These are phyloP conservation scores for Microcyclosporella mali DNA, from an alignment of 2,329 filamentous ascomycete species.

Conservation along the genomic window DNA sequence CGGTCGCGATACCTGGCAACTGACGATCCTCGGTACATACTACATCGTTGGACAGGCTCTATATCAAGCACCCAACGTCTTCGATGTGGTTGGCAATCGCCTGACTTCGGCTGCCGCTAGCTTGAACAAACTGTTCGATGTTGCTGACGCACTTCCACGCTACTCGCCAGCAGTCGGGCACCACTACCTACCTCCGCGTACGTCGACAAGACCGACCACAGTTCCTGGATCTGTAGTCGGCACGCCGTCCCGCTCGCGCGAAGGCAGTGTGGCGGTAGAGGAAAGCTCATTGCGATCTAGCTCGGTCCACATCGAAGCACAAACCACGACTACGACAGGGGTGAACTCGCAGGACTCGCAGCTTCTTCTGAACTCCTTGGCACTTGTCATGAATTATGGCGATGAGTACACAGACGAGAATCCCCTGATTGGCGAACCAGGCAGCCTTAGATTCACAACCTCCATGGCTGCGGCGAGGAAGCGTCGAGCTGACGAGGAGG, in stretches of 20 bases:
- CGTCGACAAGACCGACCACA: conserved; percentile 29
- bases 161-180: conserved; percentile 56
- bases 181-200: conserved; percentile 46
- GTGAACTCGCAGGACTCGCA: conserved; percentile 17
- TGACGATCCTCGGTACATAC: conserved; percentile 52
- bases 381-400: conserved; percentile 42
- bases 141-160: conserved; percentile 47
- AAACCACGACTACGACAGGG: conserved; percentile 10
- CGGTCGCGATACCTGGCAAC: conserved; percentile 37
- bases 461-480: conserved; percentile 40
- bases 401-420: conserved; percentile 61
- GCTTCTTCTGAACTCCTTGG: conserved; percentile 36
- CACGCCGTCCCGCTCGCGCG: conserved; percentile 34
- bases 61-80: conserved; percentile 56
- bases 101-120: conserved; percentile 52
- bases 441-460: conserved; percentile 52
- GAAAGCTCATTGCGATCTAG: conserved; percentile 25
- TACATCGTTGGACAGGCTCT: conserved; percentile 56
- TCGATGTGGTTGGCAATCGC: conserved; percentile 49
- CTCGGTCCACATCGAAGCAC: conserved; percentile 23
- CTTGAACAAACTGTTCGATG: conserved; percentile 50
- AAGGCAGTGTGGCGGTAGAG: conserved; percentile 36
- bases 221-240: conserved; percentile 17
- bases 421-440: conserved; percentile 57
- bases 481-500: conserved; percentile 33